Evolutionary conservation across 2,329 filamentous ascomycete genomes (phyloP).

Genomic region (Hymenoscyphus albidus): DNA sequence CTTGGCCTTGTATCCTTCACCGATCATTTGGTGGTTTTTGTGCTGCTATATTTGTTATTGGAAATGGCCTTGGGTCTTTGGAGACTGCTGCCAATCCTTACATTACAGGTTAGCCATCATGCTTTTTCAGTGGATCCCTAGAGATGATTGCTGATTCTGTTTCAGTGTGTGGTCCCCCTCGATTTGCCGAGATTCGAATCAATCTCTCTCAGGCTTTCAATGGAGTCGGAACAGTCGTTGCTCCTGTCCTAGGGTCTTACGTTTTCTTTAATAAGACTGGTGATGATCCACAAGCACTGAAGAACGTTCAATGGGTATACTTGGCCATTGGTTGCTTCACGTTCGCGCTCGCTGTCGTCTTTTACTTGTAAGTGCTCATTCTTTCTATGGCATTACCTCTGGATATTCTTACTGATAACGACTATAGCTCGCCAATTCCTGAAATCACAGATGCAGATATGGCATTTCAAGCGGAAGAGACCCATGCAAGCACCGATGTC

Average conservation of each 20-base stretch:
- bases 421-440: constrained; percentile 35
- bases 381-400: neutral
- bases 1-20: constrained; percentile 74
- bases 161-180: constrained; percentile 66
- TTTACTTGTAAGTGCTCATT: constrained; percentile 51
- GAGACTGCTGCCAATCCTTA: constrained; percentile 79
- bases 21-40: constrained; percentile 76
- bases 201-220: constrained; percentile 72
- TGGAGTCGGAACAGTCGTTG: constrained; percentile 61
- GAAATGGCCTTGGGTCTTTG: constrained; percentile 69
- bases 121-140: constrained; percentile 7
- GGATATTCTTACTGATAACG: neutral
- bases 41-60: constrained; percentile 68
- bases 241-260: constrained; percentile 55
- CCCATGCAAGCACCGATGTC: constrained; percentile 39
- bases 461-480: constrained; percentile 40
- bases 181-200: constrained; percentile 70
- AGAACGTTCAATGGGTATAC: constrained; percentile 63
- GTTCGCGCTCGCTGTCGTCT: constrained; percentile 51
- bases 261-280: constrained; percentile 58
- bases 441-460: constrained; percentile 61
- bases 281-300: constrained; percentile 45
- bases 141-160: constrained; percentile 35
- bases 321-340: constrained; percentile 60
- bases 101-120: constrained; percentile 42